Conservation (phyloP, 1,139 yeast species). For the Yamadazyma sp. region DNA sequence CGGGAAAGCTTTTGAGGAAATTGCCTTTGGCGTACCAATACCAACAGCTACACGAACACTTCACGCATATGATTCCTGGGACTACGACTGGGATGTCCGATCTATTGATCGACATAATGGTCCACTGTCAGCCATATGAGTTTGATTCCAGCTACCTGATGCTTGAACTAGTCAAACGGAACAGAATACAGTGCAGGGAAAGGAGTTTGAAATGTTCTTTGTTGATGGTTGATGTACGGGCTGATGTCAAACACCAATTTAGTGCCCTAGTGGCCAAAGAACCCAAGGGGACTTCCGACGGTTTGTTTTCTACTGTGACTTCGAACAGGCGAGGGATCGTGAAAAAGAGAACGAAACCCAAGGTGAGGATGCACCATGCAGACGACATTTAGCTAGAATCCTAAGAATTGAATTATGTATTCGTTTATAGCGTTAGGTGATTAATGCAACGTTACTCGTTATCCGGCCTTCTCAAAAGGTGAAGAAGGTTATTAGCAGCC, state of each 20-base stretch:
- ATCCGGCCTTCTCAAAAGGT: slow-evolving; percentile 12
- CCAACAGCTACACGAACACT: slow-evolving; percentile 16
- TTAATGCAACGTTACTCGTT: slow-evolving; percentile 3
- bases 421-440: slow-evolving; percentile 3
- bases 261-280: slow-evolving; percentile 2
- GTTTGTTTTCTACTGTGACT: not conserved
- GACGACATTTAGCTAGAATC: slow-evolving; percentile 2
- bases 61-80: slow-evolving; percentile 6
- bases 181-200: slow-evolving; percentile 8
- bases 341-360: slow-evolving; percentile 9
- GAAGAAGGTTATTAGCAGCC: slow-evolving; percentile 17
- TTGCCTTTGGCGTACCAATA: slow-evolving; percentile 31
- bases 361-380: slow-evolving; percentile 3
- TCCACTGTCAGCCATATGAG: slow-evolving; percentile 13
- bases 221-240: slow-evolving; percentile 8
- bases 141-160: slow-evolving; percentile 7
- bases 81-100: not conserved
- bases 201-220: not conserved
- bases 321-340: slow-evolving; percentile 1
- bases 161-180: slow-evolving; percentile 8
- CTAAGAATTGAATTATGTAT: not conserved
- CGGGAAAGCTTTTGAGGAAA: slow-evolving; percentile 15
- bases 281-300: slow-evolving; percentile 3
- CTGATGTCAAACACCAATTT: not conserved
- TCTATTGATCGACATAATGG: slow-evolving; percentile 23